Evolutionary conservation across 805 yeast genomes (phyloP), one percentile per base, ranked within the genome.

Genomic region (Clavispora carvajalis): DNA sequence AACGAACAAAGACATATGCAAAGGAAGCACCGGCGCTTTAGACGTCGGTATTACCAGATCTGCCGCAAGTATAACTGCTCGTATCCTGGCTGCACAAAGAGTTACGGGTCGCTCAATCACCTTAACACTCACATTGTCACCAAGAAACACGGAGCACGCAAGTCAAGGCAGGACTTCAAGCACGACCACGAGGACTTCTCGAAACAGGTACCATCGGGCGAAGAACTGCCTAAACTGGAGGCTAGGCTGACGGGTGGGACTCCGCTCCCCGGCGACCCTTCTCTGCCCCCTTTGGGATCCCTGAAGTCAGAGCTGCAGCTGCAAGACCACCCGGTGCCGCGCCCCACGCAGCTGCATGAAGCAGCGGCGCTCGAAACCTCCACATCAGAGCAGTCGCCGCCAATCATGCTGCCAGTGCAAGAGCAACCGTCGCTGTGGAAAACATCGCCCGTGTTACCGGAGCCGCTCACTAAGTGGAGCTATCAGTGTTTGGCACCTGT

Each of bases 61-160:
- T 34, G 40, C 42, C 45, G 53, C 34, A 62, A 61, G 49, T 65
- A 61, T 48, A 54, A 45, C 36, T 68, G 73, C 43, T 48, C 61
- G 23, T 62, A 39, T 38, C 63, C 67, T 9, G 71, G 69, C 1
- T 68, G 73, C 47, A 50, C 60, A 38, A 68, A 68, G 47, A 62
- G 69, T 44, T 68, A 68, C 47, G 73, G 73, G 0, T 60, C 66
- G 35, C 54, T 68, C 37, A 68, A 68, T 50, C 73, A 68, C 49
- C 49, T 68, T 37, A 68, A 68, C 49, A 68, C 73, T 10, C 73
- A 68, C 48, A 67, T 68, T 5, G 72, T 68, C 22, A 66, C 72
- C 45, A 67, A 68, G 44, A 68, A 65, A 34, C 73, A 68, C 45
- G 73, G 73, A n/a, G 63, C 57, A 37, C 52, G 73, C 26, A 66